A percentile compares a stretch with the other conserved stretches of the same genome.
Evolutionary conservation across 306 rosid genomes (phyloP).

Genomic region (Quercus agrifolia): DNA sequence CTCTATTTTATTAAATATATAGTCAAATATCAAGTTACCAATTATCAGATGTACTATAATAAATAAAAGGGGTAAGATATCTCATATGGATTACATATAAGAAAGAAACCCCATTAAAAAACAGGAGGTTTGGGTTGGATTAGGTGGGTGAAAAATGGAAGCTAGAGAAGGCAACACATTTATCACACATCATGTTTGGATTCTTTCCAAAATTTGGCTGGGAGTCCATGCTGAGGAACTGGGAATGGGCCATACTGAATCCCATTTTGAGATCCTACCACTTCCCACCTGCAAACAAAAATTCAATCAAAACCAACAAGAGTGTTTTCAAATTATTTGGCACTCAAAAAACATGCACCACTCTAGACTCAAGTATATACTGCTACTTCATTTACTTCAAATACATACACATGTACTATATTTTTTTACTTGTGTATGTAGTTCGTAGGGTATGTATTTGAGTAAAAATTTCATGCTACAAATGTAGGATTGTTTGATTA

Average conservation of each 20-base stretch:
- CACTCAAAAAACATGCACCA: neutral
- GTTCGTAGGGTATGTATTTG: no score
- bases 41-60: neutral
- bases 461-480: no score
- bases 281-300: conserved; percentile 74
- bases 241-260: conserved; percentile 90
- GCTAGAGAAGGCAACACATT: conserved; percentile 24
- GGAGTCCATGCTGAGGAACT: conserved; percentile 76
- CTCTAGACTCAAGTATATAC: neutral
- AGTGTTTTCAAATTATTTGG: neutral
- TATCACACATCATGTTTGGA: conserved; percentile 6
- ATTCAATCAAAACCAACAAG: neutral
- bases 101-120: conserved; percentile 27
- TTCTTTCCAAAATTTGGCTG: conserved; percentile 70
- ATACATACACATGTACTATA: neutral
- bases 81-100: conserved; percentile 1
- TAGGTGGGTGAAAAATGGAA: conserved; percentile 8
- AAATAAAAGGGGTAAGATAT: neutral
- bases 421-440: no score
- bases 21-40: neutral
- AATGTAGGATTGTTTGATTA: no score
- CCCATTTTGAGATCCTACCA: conserved; percentile 57
- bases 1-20: neutral
- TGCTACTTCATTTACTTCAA: neutral
- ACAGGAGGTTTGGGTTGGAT: conserved; percentile 31